Evolutionary conservation across 768 basidiomycete genomes (phyloP).

Genomic region (Tricholoma bakamatsutake): DNA sequence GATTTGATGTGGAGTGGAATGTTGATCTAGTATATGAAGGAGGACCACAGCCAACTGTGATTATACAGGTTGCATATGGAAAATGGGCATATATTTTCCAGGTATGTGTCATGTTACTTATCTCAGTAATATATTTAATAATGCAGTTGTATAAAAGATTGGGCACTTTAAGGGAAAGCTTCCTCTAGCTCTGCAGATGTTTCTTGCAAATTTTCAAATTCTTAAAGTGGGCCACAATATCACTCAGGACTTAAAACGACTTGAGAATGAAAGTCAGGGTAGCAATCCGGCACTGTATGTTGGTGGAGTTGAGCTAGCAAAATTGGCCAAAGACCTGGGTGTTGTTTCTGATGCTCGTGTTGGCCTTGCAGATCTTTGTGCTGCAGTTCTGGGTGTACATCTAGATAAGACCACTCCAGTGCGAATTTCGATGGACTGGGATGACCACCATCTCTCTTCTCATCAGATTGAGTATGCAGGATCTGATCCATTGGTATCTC

Average conservation of each 20-base stretch:
- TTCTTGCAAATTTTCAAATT: background rate
- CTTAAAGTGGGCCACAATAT: background rate
- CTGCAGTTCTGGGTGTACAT: background rate
- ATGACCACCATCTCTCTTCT: background rate
- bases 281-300: background rate
- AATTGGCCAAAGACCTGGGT: background rate
- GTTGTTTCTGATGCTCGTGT: background rate
- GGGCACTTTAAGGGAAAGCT: background rate
- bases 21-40: slow-evolving; percentile 5
- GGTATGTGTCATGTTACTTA: background rate
- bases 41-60: background rate
- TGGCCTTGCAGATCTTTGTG: background rate
- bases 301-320: background rate
- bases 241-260: background rate
- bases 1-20: slow-evolving; percentile 23
- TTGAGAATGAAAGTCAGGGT: background rate
- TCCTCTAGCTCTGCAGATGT: background rate
- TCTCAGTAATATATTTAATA: background rate
- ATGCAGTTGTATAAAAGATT: background rate
- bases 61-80: background rate
- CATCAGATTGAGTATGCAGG: background rate
- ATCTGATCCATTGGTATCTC: background rate
- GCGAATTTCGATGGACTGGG: background rate
- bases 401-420: background rate
- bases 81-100: background rate